These are phyloP conservation scores for Saturnispora serradocipensis DNA, from an alignment of 805 yeast genomes.

Conservation along the genomic window DNA sequence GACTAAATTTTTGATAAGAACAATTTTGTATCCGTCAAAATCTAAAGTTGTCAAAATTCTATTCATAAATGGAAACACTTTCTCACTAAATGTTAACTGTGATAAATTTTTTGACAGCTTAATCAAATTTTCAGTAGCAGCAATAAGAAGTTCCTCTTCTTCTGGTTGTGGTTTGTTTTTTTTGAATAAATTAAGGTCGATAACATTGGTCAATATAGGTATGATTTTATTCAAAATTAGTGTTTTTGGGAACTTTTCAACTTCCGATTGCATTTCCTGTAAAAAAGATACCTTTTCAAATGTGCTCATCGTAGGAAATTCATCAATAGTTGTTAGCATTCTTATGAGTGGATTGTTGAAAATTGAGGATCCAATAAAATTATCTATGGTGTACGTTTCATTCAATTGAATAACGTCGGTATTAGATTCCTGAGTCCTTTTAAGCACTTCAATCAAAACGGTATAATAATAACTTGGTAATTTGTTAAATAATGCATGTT, in stretches of 20 bases:
- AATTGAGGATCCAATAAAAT: slow-evolving; percentile 59
- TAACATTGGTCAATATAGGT: slow-evolving; percentile 51
- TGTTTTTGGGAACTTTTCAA: slow-evolving; percentile 50
- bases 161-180: slow-evolving; percentile 9
- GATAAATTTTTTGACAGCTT: slow-evolving; percentile 60
- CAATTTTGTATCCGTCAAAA: slow-evolving; percentile 24
- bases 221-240: slow-evolving; percentile 61
- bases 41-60: slow-evolving; percentile 19
- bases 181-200: slow-evolving; percentile 20
- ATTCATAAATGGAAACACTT: slow-evolving; percentile 41
- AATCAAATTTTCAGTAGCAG: slow-evolving; percentile 47
- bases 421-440: slow-evolving; percentile 33
- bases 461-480: slow-evolving; percentile 50
- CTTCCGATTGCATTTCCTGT: slow-evolving; percentile 46
- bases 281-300: slow-evolving; percentile 64
- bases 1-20: slow-evolving; percentile 24
- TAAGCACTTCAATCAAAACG: slow-evolving; percentile 42
- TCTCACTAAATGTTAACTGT: slow-evolving; percentile 67
- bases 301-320: slow-evolving; percentile 61
- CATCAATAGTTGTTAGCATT: slow-evolving; percentile 74
- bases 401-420: slow-evolving; percentile 24
- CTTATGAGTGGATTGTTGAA: slow-evolving; percentile 79
- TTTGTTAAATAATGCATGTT: slow-evolving; percentile 41
- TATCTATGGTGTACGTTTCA: slow-evolving; percentile 40
- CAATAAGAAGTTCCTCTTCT: slow-evolving; percentile 32